These are phyloP conservation scores for Pedinophyceae sp. DNA, from an alignment of 139 green algal species.

Conservation along the genomic window DNA sequence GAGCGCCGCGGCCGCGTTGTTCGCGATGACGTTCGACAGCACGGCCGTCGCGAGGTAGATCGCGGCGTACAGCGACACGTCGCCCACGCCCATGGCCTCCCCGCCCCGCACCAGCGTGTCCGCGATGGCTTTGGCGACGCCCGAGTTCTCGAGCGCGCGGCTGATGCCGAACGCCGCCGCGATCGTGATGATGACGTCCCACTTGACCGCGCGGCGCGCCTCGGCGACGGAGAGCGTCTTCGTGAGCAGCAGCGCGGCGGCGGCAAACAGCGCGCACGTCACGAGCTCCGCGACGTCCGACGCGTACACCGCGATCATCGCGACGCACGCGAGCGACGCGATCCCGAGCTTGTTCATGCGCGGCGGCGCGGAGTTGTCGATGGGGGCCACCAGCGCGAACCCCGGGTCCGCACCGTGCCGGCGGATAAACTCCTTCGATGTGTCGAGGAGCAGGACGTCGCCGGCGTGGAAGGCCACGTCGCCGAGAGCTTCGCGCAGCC, in stretches of 20 bases:
- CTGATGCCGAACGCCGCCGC: constrained; percentile 40
- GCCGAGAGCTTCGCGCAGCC: constrained; percentile 21
- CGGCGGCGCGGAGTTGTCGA: constrained; percentile 25
- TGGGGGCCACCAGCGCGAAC: constrained; percentile 36
- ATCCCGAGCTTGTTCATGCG: constrained; percentile 29
- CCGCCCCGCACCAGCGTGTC: constrained; percentile 14
- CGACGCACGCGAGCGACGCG: constrained; percentile 15
- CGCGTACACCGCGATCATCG: constrained; percentile 20
- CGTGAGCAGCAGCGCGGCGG: constrained; percentile 38
- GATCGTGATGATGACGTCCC: constrained; percentile 39
- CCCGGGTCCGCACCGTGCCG: constrained; percentile 24
- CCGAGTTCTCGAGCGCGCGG: constrained; percentile 24
- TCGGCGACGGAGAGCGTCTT: constrained; percentile 8
- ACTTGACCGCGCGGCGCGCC: constrained; percentile 25
- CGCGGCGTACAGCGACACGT: constrained; percentile 16
- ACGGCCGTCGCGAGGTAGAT: constrained; percentile 42
- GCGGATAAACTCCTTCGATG: constrained; percentile 22
- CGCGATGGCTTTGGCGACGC: constrained; percentile 24
- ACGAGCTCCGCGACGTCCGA: constrained; percentile 22
- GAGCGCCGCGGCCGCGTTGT: constrained; percentile 42
- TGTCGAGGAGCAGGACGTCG: constrained; percentile 44
- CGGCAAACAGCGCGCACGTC: constrained; percentile 26
- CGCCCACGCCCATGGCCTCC: constrained; percentile 18
- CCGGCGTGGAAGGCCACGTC: constrained; percentile 28
- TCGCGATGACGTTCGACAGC: constrained; percentile 39